Conservation (phyloP, 805 yeast genomes). For the Torulaspora gathmanii region DNA sequence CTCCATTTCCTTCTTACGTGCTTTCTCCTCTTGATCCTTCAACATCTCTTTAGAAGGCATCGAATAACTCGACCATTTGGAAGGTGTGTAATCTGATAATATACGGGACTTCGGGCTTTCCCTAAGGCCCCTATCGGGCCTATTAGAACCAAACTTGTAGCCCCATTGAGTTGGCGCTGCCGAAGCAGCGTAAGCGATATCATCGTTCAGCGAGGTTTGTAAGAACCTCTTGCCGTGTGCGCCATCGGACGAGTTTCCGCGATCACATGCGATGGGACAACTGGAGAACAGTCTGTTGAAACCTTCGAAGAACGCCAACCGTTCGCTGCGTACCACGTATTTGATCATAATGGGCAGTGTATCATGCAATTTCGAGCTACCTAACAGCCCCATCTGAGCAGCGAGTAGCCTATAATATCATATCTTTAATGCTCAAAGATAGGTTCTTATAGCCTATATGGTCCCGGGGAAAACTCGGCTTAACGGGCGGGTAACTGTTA, state of each 20-base stretch:
- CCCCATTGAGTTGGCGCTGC: slow-evolving; percentile 10
- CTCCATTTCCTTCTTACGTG: slow-evolving; percentile 9
- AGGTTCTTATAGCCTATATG: not conserved
- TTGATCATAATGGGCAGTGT: slow-evolving; percentile 8
- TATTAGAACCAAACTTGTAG: slow-evolving; percentile 4
- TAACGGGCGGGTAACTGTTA: slow-evolving; percentile 1
- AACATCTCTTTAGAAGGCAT: slow-evolving; percentile 44
- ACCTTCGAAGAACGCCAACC: slow-evolving; percentile 7
- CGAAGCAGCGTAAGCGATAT: slow-evolving; percentile 3
- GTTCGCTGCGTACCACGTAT: slow-evolving; percentile 12
- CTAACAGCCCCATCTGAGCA: not conserved
- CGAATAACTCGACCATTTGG: slow-evolving; percentile 44
- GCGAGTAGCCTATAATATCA: no score
- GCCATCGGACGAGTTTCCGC: slow-evolving; percentile 5
- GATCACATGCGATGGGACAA: slow-evolving; percentile 3
- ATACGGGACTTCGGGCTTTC: not conserved
- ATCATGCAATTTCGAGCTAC: not conserved
- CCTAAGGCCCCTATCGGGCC: slow-evolving; percentile 1
- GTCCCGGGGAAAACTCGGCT: slow-evolving; percentile 1
- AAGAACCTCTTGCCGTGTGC: slow-evolving; percentile 13
- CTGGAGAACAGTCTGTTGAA: slow-evolving; percentile 11
- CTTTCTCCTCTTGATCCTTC: slow-evolving; percentile 40
- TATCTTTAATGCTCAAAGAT: not conserved
- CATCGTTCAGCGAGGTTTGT: slow-evolving; percentile 15
- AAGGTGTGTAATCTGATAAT: slow-evolving; percentile 6